Base-by-base conservation (phyloP, 139 green algal genomes). In the Picochlorum sp. region DNA sequence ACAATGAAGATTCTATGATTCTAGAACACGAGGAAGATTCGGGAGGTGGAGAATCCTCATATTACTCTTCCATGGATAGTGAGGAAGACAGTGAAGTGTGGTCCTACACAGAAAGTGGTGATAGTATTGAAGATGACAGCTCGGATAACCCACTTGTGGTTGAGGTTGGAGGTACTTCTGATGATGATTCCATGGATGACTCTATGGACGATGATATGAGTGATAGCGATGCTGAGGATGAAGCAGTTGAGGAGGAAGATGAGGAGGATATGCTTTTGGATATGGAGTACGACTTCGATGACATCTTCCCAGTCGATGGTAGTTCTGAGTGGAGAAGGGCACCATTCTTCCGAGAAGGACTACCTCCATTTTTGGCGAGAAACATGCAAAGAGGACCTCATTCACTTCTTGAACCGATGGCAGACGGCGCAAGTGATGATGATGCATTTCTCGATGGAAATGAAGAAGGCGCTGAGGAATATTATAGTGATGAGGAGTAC, bases 401-500 rank as follows among this genome's bases (percentile, higher is more conserved):
- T 54, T 54, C 18, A 21, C n/a, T 54, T 54, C n/a, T 14, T 8
- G 47, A 54, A 21, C 16, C 47, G n/a, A 26, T 26, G 8, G 47
- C 18, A 24, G 18, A 20, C 18, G 51, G 18, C 23, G 10, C n/a
- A 34, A 30, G 23, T 20, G 57, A 52, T 45, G 20, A 65, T 28
- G 6, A 26, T 51, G 7, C 49, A 3, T 28, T 71, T 20, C 18
- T 26, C 5, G 47, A 71, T 30, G 50, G 71, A 18, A 64, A 72
- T 8, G 66, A 69, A n/a, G 61, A 77, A 21, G 57, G 71, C 10
- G 65, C 62, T 2, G 75, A 69, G 24, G 60, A 41, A 11, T 41
- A 41, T 20, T 55, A 55, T 18, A 21, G 47, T 55, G 47, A 72
- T 18, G 57, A 71, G 21, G 66, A 77, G 21, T 44, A 59, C 6